Percentiles rank a stretch among this genome's conserved stretches.
Conservation (phyloP, 192 early-diverging fungal species). For the Umbelopsis sp. region DNA sequence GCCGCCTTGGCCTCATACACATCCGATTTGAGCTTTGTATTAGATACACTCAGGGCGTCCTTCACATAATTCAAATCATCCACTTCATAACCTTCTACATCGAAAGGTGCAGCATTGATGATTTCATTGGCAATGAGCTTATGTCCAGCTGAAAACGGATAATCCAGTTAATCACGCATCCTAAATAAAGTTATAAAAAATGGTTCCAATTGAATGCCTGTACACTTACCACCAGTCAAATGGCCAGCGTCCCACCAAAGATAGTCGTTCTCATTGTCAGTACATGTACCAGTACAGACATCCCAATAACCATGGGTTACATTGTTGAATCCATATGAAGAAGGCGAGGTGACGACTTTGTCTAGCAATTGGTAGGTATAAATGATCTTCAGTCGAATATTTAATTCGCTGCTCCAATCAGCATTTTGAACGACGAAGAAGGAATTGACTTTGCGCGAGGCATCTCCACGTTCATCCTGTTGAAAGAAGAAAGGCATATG, state of each 20-base stretch:
- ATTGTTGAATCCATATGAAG: slow-evolving; percentile 33
- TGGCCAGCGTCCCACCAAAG: slow-evolving; percentile 42
- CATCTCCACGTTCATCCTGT: not conserved
- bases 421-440: slow-evolving; percentile 9
- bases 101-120: not conserved
- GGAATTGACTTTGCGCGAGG: slow-evolving; percentile 17
- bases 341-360: slow-evolving; percentile 24
- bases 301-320: slow-evolving; percentile 28
- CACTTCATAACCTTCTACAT: not conserved
- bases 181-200: no score
- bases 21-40: not conserved
- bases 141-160: slow-evolving; percentile 24
- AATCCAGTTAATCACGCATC: not conserved
- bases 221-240: slow-evolving; percentile 34
- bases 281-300: slow-evolving; percentile 31
- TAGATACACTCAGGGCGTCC: not conserved
- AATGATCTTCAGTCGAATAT: slow-evolving; percentile 25
- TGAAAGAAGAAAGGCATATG: slow-evolving; percentile 22
- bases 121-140: slow-evolving; percentile 28
- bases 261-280: slow-evolving; percentile 27
- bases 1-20: not conserved
- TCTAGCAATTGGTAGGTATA: slow-evolving; percentile 22
- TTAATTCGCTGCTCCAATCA: slow-evolving; percentile 10
- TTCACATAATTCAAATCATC: not conserved
- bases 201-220: no score